Base-by-base conservation (phyloP, 2,329 filamentous ascomycete genomes). In the Neofusicoccum ribis region DNA sequence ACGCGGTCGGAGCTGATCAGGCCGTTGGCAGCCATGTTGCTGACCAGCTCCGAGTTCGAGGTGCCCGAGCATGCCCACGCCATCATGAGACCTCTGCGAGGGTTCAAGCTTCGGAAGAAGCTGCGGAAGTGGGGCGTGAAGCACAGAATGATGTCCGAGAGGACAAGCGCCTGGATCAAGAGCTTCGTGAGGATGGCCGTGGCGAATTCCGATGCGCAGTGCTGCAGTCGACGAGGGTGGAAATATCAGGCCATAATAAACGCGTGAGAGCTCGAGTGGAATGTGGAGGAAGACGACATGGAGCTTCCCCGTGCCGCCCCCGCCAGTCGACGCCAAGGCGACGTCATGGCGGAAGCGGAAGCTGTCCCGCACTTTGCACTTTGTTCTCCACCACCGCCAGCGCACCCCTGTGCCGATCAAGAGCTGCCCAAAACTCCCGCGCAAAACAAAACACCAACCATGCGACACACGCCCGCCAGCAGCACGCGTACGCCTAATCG, bases 61-160 rank as follows among this genome's bases (percentile, higher is more conserved):
- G 80, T 79, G 67, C 92, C 94, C 6, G 89, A 91, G 77, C 91
- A 92, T 70, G 88, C 87, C 95, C 95, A 99, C 66, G 94, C 93
- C 95, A 99, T 98, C 66, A 68, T 84, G 66, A 65, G 50, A 47
- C 41, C 56, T 60, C 56, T 46, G 43, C 41, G 43, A 51, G 20
- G 41, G 5, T 8, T n/a, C 17, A 46, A 54, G 61, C 50, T 52
- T 12, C 61, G 27, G 17, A 20, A n/a, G 36, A 50, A 43, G 59
- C 39, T 50, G 46, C 44, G 59, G 46, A 62, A 50, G 59, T 51
- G 34, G 44, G 44, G 43, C 12, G 31, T 47, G 12, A 47, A 20
- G 39, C 56, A 60, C 27, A 37, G 56, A 47, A 60, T 60, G 43
- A 36, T 60, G 56, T 31, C 43, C 36, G 43, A 23, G 31, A 39